phyloP scores from a whole-genome alignment of 2,329 filamentous ascomycete species.

The Penicillium capsulatum region DNA sequence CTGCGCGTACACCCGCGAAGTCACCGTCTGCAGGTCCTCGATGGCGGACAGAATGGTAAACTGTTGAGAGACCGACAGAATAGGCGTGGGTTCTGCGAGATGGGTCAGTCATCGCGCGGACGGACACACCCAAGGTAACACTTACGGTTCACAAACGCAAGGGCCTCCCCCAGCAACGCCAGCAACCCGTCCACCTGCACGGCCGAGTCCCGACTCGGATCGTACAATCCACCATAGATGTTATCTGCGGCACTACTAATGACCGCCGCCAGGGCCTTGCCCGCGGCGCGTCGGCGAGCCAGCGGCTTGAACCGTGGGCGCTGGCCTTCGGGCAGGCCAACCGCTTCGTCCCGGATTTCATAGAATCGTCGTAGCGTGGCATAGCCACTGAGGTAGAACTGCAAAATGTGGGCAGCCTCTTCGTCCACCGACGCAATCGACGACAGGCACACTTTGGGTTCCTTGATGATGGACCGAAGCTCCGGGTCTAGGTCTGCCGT shows the following conservation, averaged over 20 bases:
- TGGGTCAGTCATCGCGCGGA: constrained; percentile 18
- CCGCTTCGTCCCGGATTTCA: constrained; percentile 72
- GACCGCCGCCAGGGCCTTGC: constrained; percentile 71
- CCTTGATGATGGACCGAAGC: constrained; percentile 64
- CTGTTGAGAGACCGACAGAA: constrained; percentile 68
- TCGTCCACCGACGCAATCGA: constrained; percentile 69
- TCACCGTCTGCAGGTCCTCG: constrained; percentile 74
- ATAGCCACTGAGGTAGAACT: constrained; percentile 84
- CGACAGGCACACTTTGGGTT: constrained; percentile 67
- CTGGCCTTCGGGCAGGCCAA: constrained; percentile 36
- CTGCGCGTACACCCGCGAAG: constrained; percentile 65
- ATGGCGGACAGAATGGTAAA: constrained; percentile 70
- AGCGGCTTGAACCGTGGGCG: constrained; percentile 50
- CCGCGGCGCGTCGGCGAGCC: constrained; percentile 64
- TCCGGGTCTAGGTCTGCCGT: constrained; percentile 67
- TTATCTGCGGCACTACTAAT: constrained; percentile 83
- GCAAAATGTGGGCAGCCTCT: constrained; percentile 76
- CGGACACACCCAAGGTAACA: no score
- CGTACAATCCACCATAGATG: constrained; percentile 85
- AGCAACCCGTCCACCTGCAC: constrained; percentile 85
- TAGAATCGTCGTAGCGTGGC: constrained; percentile 88
- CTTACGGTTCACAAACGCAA: constrained; percentile 66
- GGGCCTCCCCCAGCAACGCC: constrained; percentile 75
- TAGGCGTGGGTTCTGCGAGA: constrained; percentile 48
- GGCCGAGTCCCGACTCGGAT: constrained; percentile 72